Percentiles rank a stretch among this genome's conserved stretches.
phyloP scores from a whole-genome alignment of 768 basidiomycete genomes.

The Candolleomyces eurysporus region DNA sequence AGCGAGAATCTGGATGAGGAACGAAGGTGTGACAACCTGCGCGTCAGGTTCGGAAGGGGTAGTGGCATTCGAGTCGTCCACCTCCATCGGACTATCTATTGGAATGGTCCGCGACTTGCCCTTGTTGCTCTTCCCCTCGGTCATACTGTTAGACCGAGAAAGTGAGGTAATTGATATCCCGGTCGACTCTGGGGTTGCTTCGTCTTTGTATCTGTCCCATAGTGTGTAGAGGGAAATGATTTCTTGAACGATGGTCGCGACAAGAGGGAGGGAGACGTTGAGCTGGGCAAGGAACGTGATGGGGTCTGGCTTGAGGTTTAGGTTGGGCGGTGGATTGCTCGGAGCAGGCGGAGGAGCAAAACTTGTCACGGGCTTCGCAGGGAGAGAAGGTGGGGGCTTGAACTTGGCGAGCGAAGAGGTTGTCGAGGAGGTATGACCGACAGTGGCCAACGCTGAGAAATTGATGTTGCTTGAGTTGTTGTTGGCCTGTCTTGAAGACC shows the following conservation, averaged over 20 bases:
- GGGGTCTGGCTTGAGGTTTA: conserved; percentile 70
- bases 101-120: not conserved
- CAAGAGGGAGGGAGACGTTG: conserved; percentile 77
- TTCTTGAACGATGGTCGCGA: conserved; percentile 87
- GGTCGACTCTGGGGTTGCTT: conserved; percentile 38
- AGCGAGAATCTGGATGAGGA: conserved; percentile 54
- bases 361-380: conserved; percentile 41
- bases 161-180: conserved; percentile 24
- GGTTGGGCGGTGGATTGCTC: conserved; percentile 25
- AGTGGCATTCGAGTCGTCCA: not conserved
- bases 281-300: conserved; percentile 82
- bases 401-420: conserved; percentile 29
- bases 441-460: conserved; percentile 12
- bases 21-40: conserved; percentile 46
- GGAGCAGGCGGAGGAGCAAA: not conserved
- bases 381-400: conserved; percentile 46
- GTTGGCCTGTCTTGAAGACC: conserved; percentile 30
- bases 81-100: not conserved
- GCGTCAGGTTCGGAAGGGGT: conserved; percentile 24
- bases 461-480: conserved; percentile 9
- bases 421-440: conserved; percentile 9
- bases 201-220: conserved; percentile 83
- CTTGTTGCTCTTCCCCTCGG: not conserved
- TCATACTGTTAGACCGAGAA: conserved; percentile 23
- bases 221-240: conserved; percentile 86